These are phyloP conservation scores for Lachnellula arida DNA, from an alignment of 2,329 filamentous ascomycete genomes.

Conservation along the genomic window DNA sequence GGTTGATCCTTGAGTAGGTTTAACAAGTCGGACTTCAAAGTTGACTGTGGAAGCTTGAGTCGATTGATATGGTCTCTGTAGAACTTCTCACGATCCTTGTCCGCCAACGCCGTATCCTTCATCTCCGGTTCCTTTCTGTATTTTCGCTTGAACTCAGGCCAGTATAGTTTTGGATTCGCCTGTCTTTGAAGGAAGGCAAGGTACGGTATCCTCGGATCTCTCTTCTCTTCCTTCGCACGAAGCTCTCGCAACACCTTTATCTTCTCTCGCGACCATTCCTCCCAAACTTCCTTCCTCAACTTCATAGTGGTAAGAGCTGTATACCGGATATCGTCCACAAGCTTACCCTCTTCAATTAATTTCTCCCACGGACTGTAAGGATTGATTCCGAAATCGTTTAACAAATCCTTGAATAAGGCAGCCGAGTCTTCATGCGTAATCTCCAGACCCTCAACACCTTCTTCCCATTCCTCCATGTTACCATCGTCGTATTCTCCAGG, in stretches of 20 bases:
- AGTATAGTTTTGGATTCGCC: slow-evolving; percentile 89
- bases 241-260: slow-evolving; percentile 69
- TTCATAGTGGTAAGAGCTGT: slow-evolving; percentile 78
- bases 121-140: slow-evolving; percentile 77
- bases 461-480: slow-evolving; percentile 57
- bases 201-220: slow-evolving; percentile 79
- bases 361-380: slow-evolving; percentile 93
- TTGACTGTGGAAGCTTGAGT: slow-evolving; percentile 60
- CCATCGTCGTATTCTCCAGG: slow-evolving; percentile 71
- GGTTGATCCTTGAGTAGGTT: slow-evolving; percentile 60
- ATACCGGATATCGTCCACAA: slow-evolving; percentile 84
- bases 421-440: slow-evolving; percentile 72
- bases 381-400: slow-evolving; percentile 76
- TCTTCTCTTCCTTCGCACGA: slow-evolving; percentile 71
- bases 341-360: slow-evolving; percentile 72
- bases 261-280: slow-evolving; percentile 74
- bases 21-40: slow-evolving; percentile 65
- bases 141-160: slow-evolving; percentile 94
- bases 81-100: slow-evolving; percentile 74
- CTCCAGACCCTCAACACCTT: slow-evolving; percentile 64
- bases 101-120: slow-evolving; percentile 65
- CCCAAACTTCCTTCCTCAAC: slow-evolving; percentile 74
- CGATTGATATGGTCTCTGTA: slow-evolving; percentile 71
- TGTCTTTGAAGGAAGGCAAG: slow-evolving; percentile 74
- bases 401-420: slow-evolving; percentile 76